Conservation (phyloP, 2,329 filamentous ascomycete species). For the Coniochaeta hoffmannii region DNA sequence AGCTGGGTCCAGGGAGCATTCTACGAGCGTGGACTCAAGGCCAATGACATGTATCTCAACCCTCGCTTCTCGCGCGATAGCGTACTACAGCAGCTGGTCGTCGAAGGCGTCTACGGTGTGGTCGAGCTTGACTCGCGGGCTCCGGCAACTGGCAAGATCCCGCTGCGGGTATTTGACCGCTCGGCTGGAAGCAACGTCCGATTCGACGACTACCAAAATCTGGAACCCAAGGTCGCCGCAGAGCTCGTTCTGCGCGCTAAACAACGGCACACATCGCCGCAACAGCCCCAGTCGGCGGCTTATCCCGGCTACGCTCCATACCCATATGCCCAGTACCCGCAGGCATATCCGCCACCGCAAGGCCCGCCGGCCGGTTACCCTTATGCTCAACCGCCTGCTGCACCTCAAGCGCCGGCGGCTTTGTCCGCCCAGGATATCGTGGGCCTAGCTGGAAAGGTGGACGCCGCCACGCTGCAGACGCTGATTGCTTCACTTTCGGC, state of each 20-base stretch:
- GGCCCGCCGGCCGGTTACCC: conserved; percentile 11
- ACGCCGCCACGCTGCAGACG: conserved; percentile 24
- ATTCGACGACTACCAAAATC: conserved; percentile 80
- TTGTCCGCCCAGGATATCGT: conserved; percentile 12
- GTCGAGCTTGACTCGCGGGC: conserved; percentile 66
- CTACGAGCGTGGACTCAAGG: conserved; percentile 60
- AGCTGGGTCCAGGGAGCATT: conserved; percentile 76
- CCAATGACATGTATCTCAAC: conserved; percentile 73
- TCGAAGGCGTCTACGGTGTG: conserved; percentile 83
- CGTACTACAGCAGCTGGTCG: conserved; percentile 76
- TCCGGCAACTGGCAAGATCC: conserved; percentile 65
- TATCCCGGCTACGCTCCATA: conserved; percentile 23
- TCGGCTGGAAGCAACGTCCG: conserved; percentile 69
- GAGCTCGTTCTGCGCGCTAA: conserved; percentile 74
- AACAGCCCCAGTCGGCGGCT: conserved; percentile 16
- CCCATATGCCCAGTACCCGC: conserved; percentile 9
- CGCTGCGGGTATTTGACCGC: conserved; percentile 80
- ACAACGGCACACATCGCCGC: conserved; percentile 19
- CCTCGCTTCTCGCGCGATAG: conserved; percentile 68
- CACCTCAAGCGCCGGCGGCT: conserved; percentile 9
- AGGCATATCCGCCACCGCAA: conserved; percentile 3
- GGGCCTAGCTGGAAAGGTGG: conserved; percentile 18
- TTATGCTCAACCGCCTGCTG: conserved; percentile 7
- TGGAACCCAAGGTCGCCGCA: conserved; percentile 71
- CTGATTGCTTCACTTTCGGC: conserved; percentile 24